Conservation (phyloP, 495 filamentous ascomycete genomes). For the Neurospora sublineolata region DNA sequence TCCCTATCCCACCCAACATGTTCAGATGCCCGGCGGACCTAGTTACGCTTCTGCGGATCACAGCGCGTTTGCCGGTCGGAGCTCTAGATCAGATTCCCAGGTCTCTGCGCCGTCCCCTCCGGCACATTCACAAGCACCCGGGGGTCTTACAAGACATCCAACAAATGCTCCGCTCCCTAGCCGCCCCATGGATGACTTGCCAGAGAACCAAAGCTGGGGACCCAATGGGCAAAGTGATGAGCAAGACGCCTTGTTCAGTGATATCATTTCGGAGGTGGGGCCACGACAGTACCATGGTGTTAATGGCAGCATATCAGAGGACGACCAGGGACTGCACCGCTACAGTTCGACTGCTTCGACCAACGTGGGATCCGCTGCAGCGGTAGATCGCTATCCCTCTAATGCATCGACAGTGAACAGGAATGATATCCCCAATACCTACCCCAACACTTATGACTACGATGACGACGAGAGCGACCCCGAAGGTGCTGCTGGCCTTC, state of each 20-base stretch:
- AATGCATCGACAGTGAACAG: conserved; percentile 38
- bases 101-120: conserved; percentile 32
- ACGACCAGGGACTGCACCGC: conserved; percentile 31
- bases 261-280: conserved; percentile 41
- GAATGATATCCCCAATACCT: conserved; percentile 22
- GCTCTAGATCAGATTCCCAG: conserved; percentile 32
- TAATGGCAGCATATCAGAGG: conserved; percentile 31
- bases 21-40: conserved; percentile 36
- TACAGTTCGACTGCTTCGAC: conserved; percentile 42
- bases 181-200: conserved; percentile 34
- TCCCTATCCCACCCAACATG: conserved; percentile 32
- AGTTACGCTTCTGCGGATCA: conserved; percentile 32
- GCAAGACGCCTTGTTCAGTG: conserved; percentile 42
- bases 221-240: conserved; percentile 20
- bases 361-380: conserved; percentile 10
- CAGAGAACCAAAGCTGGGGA: conserved; percentile 28
- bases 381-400: conserved; percentile 33
- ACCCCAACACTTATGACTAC: conserved; percentile 21
- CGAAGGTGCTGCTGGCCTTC: conserved; percentile 76
- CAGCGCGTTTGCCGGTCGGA: conserved; percentile 28
- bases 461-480: conserved; percentile 68
- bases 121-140: conserved; percentile 14
- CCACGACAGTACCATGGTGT: conserved; percentile 17
- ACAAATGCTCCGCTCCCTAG: conserved; percentile 44
- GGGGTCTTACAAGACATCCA: conserved; percentile 37